Conservation (phyloP, 192 early-diverging fungal genomes). For the Mortierella antarctica region DNA sequence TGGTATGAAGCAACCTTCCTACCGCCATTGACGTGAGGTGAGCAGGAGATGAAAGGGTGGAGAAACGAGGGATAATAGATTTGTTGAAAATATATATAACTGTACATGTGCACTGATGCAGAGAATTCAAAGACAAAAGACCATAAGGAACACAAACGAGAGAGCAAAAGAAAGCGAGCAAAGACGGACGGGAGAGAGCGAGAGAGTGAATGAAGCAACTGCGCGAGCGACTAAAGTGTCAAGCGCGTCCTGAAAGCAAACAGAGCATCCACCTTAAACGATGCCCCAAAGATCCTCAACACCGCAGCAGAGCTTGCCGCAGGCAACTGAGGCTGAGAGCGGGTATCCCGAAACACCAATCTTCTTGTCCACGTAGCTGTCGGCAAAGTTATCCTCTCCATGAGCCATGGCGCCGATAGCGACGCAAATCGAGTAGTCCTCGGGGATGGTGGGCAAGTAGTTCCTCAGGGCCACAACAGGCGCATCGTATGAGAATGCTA, state of each 20-base stretch:
- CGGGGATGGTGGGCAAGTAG: slow-evolving; percentile 85
- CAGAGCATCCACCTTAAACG: slow-evolving; percentile 39
- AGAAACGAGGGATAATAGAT: not conserved
- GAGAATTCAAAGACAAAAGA: not conserved
- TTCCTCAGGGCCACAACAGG: slow-evolving; percentile 83
- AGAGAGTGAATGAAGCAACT: not conserved
- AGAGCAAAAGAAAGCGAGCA: slow-evolving; percentile 8
- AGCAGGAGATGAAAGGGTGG: not conserved
- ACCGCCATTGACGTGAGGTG: not conserved
- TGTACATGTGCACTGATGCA: not conserved
- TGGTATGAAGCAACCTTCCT: not conserved
- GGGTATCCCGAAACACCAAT: slow-evolving; percentile 98
- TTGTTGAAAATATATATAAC: not conserved
- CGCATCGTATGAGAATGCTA: slow-evolving; percentile 89
- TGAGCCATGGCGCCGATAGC: slow-evolving; percentile 98
- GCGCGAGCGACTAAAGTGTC: not conserved
- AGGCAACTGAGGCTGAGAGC: slow-evolving; percentile 96
- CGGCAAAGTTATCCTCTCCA: slow-evolving; percentile 95
- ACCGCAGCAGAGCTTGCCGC: slow-evolving; percentile 91
- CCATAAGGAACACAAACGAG: not conserved
- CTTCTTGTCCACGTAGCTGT: slow-evolving; percentile 96
- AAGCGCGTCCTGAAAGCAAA: not conserved
- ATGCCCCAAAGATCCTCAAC: slow-evolving; percentile 94
- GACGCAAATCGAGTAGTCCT: slow-evolving; percentile 86
- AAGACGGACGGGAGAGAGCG: not conserved